These are phyloP conservation scores for Dichomitus squalens DNA, from an alignment of 1,284 basidiomycete genomes.

Conservation along the genomic window DNA sequence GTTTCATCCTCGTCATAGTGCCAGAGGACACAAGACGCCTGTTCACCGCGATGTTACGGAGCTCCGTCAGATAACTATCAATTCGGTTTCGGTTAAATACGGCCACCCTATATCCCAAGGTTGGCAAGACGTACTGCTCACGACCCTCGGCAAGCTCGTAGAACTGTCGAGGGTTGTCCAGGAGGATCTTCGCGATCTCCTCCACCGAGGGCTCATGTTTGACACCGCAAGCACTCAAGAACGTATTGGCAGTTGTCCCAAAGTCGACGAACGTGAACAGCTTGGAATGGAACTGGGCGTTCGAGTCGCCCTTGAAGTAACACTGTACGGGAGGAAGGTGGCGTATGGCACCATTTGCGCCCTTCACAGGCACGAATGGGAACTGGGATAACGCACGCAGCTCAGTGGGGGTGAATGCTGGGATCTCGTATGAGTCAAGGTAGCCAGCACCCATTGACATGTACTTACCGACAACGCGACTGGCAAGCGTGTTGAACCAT, in stretches of 20 bases:
- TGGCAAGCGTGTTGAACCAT: constrained; percentile 82
- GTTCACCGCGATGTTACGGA: constrained; percentile 86
- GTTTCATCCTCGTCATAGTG: constrained; percentile 69
- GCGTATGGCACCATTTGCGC: constrained; percentile 36
- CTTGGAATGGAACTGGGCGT: constrained; percentile 67
- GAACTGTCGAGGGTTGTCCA: constrained; percentile 70
- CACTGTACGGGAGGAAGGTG: constrained; percentile 68
- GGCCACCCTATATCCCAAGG: background rate
- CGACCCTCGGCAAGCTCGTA: constrained; percentile 68
- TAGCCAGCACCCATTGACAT: background rate
- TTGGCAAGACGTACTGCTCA: constrained; percentile 50
- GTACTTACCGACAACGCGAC: constrained; percentile 64
- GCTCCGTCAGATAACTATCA: constrained; percentile 76
- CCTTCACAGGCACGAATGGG: constrained; percentile 57
- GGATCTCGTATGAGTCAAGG: background rate
- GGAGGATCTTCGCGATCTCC: constrained; percentile 69
- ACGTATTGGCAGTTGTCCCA: constrained; percentile 80
- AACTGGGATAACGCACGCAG: constrained; percentile 50
- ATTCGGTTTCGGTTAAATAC: background rate
- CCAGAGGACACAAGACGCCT: constrained; percentile 56
- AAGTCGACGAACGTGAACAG: constrained; percentile 92
- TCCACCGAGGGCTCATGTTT: constrained; percentile 87
- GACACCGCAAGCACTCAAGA: constrained; percentile 88
- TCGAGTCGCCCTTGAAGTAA: constrained; percentile 60
- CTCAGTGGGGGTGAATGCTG: constrained; percentile 54